phyloP scores from a whole-genome alignment of 2,329 filamentous ascomycete genomes.

The Aspergillus aculeatinus region DNA sequence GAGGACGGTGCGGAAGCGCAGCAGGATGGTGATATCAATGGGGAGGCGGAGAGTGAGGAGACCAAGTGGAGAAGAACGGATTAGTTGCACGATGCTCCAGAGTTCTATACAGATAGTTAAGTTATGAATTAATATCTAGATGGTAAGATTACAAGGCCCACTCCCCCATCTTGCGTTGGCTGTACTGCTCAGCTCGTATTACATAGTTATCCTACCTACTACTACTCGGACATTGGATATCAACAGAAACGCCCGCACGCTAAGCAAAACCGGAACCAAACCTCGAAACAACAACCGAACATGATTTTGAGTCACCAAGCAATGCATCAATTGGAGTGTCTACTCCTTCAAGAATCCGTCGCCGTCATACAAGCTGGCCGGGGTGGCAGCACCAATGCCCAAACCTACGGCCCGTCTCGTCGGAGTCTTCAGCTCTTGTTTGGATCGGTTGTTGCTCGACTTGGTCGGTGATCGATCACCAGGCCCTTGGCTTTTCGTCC shows the following conservation, averaged over 20 bases:
- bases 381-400: slow-evolving; percentile 38
- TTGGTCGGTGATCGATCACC: slow-evolving; percentile 18
- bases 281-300: background rate
- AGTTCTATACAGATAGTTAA: background rate
- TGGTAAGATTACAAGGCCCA: background rate
- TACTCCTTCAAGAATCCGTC: slow-evolving; percentile 40
- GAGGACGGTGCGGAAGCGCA: slow-evolving; percentile 55
- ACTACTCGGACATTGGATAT: slow-evolving; percentile 18
- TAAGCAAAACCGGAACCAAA: slow-evolving; percentile 8
- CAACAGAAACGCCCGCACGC: background rate
- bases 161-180: background rate
- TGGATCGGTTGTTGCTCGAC: slow-evolving; percentile 14
- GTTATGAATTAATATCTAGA: background rate
- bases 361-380: slow-evolving; percentile 49
- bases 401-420: slow-evolving; percentile 28
- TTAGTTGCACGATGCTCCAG: slow-evolving; percentile 19
- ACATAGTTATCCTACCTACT: slow-evolving; percentile 17
- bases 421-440: slow-evolving; percentile 28
- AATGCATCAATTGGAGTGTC: background rate
- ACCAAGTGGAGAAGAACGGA: slow-evolving; percentile 56
- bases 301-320: background rate
- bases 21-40: slow-evolving; percentile 38
- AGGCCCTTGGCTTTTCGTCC: slow-evolving; percentile 4
- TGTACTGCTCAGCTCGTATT: background rate
- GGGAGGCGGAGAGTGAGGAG: slow-evolving; percentile 43